Evolutionary conservation across 257 asterid species (phyloP).

Genomic region (Nicotiana obtusifolia): DNA sequence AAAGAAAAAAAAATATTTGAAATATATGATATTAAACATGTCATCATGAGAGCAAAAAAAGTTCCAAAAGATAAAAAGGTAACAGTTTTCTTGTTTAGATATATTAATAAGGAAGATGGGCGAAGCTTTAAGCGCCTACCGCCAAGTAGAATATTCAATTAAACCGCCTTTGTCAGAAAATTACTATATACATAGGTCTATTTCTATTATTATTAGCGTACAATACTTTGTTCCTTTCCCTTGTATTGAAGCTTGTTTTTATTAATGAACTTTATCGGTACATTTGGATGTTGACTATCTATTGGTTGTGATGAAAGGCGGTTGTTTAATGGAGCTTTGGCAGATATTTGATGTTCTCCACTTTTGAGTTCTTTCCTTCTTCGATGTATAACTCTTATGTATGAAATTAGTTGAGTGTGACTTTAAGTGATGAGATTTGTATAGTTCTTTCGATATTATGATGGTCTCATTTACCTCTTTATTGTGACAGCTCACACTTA

Average conservation of each 20-base stretch:
- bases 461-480: not conserved
- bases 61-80: too few species aligned
- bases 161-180: too few species aligned
- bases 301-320: not conserved
- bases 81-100: too few species aligned
- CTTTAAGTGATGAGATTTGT: not conserved
- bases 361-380: not conserved
- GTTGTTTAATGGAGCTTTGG: not conserved
- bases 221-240: not conserved
- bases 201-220: not conserved
- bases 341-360: not conserved
- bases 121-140: too few species aligned
- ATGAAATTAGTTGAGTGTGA: not conserved
- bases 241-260: not conserved
- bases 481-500: constrained; percentile 3
- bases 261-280: not conserved
- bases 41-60: too few species aligned
- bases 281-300: not conserved
- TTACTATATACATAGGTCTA: too few species aligned
- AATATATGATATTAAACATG: not conserved
- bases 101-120: too few species aligned
- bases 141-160: too few species aligned
- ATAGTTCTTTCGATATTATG: not conserved
- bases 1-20: not conserved
- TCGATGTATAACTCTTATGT: not conserved